Percentiles rank a stretch among this genome's conserved stretches.
Evolutionary conservation across 1,284 basidiomycete genomes (phyloP).

Genomic region (Cryptococcus amylolentus): DNA sequence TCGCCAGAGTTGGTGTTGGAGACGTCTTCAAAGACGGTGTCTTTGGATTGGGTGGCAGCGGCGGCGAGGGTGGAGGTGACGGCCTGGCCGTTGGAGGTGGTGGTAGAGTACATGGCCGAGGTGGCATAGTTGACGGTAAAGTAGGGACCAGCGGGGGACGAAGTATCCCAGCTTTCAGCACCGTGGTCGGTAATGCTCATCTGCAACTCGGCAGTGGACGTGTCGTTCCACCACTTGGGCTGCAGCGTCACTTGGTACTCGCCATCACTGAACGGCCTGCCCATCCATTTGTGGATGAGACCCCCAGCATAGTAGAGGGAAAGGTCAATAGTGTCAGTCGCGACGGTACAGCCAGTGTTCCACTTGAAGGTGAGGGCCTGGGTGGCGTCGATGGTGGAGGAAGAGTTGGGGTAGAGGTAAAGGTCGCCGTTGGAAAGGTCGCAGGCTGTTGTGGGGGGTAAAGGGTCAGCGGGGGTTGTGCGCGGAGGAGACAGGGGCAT

Average conservation of each 20-base stretch:
- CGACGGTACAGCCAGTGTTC: slow-evolving; percentile 59
- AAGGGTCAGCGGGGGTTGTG: background rate
- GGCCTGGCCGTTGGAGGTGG: slow-evolving; percentile 29
- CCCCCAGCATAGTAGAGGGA: slow-evolving; percentile 61
- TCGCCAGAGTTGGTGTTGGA: slow-evolving; percentile 35
- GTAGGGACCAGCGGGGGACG: slow-evolving; percentile 65
- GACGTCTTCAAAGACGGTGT: slow-evolving; percentile 48
- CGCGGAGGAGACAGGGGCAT: background rate
- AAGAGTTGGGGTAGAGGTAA: slow-evolving; percentile 62
- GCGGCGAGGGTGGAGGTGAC: slow-evolving; percentile 35
- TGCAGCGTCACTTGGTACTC: slow-evolving; percentile 57
- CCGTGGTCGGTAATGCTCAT: slow-evolving; percentile 63
- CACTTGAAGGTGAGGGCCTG: slow-evolving; percentile 64
- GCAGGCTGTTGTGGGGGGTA: slow-evolving; percentile 14
- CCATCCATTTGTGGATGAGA: slow-evolving; percentile 63
- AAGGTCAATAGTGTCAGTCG: slow-evolving; percentile 63
- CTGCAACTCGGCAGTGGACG: slow-evolving; percentile 59
- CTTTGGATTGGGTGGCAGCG: slow-evolving; percentile 51
- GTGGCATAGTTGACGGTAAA: slow-evolving; percentile 55
- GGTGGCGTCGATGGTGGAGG: slow-evolving; percentile 57
- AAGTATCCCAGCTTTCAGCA: slow-evolving; percentile 56
- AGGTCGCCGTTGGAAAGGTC: slow-evolving; percentile 50
- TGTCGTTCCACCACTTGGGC: slow-evolving; percentile 75
- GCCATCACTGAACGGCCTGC: slow-evolving; percentile 59
- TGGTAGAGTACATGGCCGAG: slow-evolving; percentile 40